Percentiles rank a stretch among this genome's conserved stretches.
phyloP scores from a whole-genome alignment of 192 early-diverging fungal species.

The Cetraspora pellucida region DNA sequence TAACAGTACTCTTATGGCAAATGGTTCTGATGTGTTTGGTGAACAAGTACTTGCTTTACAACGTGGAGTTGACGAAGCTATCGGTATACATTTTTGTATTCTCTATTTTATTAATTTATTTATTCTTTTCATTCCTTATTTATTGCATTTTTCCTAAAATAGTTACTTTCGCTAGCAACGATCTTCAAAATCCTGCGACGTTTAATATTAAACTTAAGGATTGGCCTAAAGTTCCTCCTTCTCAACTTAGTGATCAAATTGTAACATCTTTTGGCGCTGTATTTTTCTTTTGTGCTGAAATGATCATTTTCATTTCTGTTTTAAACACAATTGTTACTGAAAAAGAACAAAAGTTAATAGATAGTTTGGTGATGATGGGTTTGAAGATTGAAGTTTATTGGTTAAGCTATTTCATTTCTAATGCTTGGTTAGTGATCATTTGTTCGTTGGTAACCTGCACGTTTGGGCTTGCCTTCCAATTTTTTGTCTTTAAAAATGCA shows the following conservation, averaged over 20 bases:
- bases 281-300: conserved; percentile 61
- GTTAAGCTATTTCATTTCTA: conserved; percentile 64
- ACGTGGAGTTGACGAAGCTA: conserved; percentile 70
- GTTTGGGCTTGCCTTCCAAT: conserved; percentile 64
- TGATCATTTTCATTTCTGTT: conserved; percentile 58
- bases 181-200: conserved; percentile 35
- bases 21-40: conserved; percentile 65
- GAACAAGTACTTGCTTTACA: conserved; percentile 60
- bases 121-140: too few relatives aligned
- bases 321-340: conserved; percentile 74
- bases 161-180: conserved; percentile 28
- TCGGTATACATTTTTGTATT: too few relatives aligned
- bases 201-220: conserved; percentile 64
- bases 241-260: conserved; percentile 55
- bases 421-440: conserved; percentile 56
- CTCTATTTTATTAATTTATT: too few relatives aligned
- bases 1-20: conserved; percentile 61
- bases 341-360: conserved; percentile 71
- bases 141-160: conserved; percentile 34
- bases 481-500: conserved; percentile 63
- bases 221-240: conserved; percentile 67
- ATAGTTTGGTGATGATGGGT: conserved; percentile 82
- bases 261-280: conserved; percentile 58
- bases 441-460: conserved; percentile 59
- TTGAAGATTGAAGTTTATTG: conserved; percentile 68